These are phyloP conservation scores for Hippophae gyantsensis DNA, from an alignment of 306 rosid genomes.

Conservation along the genomic window DNA sequence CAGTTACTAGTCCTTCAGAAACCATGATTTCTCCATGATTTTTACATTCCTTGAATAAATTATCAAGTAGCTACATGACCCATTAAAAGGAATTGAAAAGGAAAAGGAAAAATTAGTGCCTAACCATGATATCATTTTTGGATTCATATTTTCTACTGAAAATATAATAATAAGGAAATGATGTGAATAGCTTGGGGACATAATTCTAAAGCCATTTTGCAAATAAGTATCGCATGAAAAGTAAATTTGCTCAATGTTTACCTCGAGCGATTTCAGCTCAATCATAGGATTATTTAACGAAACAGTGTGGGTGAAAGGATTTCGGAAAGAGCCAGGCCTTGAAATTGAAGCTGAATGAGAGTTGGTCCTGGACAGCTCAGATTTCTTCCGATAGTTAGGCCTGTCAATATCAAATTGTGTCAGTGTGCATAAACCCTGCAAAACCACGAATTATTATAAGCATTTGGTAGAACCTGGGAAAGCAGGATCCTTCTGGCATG, in stretches of 20 bases:
- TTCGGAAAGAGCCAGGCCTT: constrained; percentile 39
- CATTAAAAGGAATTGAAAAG: constrained; percentile 21
- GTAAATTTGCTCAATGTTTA: constrained; percentile 14
- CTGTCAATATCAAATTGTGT: constrained; percentile 24
- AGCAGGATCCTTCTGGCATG: constrained; percentile 91
- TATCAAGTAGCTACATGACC: constrained; percentile 55
- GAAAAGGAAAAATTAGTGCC: neutral
- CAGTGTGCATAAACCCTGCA: constrained; percentile 2
- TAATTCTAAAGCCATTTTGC: too few species aligned
- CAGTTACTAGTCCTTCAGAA: constrained; percentile 61
- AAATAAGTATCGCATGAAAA: too few species aligned
- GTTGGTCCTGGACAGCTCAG: constrained; percentile 4
- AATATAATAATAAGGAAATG: too few species aligned
- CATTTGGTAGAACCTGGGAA: constrained; percentile 67
- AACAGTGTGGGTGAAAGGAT: constrained; percentile 36
- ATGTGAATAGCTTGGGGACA: too few species aligned
- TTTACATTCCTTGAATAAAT: constrained; percentile 51
- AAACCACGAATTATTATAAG: constrained; percentile 4
- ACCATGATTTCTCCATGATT: constrained; percentile 51
- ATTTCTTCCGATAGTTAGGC: constrained; percentile 46
- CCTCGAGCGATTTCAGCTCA: constrained; percentile 81
- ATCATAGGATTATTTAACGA: constrained; percentile 45
- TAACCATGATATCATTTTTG: too few species aligned
- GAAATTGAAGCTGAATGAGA: constrained; percentile 37
- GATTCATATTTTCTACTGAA: too few species aligned